phyloP scores from a whole-genome alignment of 2,329 filamentous ascomycete species.

The Hypocrella siamensis region DNA sequence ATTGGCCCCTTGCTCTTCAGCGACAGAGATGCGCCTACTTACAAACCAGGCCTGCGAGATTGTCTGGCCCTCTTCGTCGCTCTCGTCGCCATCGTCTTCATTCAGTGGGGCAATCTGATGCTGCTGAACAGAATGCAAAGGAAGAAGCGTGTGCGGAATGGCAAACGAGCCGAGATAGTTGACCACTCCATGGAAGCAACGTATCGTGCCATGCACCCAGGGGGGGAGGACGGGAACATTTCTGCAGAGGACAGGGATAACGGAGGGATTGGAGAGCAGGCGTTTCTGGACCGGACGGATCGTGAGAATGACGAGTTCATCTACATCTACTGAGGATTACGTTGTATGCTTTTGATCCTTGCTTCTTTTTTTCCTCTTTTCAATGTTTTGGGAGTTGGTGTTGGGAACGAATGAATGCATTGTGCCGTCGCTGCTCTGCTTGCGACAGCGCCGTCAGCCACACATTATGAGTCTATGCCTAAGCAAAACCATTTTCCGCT shows the following conservation, averaged over 20 bases:
- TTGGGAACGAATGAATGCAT: too few species aligned
- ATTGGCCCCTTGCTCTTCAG: slow-evolving; percentile 49
- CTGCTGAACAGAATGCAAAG: slow-evolving; percentile 42
- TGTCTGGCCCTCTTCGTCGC: slow-evolving; percentile 39
- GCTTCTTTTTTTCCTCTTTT: background rate
- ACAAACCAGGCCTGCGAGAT: slow-evolving; percentile 38
- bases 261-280: slow-evolving; percentile 27
- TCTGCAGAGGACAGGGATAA: slow-evolving; percentile 4
- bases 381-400: background rate
- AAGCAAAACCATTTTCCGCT: too few species aligned
- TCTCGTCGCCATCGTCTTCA: slow-evolving; percentile 31
- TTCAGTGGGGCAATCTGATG: slow-evolving; percentile 39
- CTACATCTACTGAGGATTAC: slow-evolving; percentile 39
- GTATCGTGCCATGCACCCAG: slow-evolving; percentile 18
- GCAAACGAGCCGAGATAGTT: slow-evolving; percentile 42
- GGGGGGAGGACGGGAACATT: slow-evolving; percentile 3
- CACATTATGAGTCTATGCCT: too few species aligned
- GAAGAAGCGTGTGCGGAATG: slow-evolving; percentile 36
- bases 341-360: background rate
- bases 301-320: slow-evolving; percentile 53
- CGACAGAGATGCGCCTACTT: slow-evolving; percentile 38
- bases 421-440: too few species aligned
- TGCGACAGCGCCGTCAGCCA: too few species aligned
- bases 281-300: slow-evolving; percentile 47
- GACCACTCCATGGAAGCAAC: slow-evolving; percentile 44